Conservation (phyloP, 2,329 filamentous ascomycete species). For the Xylogone sp. region DNA sequence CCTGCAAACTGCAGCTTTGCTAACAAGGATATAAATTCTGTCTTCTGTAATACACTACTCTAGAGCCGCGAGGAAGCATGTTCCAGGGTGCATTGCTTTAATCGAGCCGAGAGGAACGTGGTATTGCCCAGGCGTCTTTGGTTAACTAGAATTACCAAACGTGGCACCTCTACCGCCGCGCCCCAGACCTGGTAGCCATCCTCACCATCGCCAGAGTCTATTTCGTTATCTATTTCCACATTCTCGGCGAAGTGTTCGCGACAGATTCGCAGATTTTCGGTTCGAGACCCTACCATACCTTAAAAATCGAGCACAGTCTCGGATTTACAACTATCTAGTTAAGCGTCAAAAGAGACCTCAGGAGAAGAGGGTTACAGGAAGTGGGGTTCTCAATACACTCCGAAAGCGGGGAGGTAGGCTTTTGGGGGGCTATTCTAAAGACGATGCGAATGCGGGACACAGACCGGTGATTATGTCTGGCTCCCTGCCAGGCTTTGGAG, state of each 20-base stretch:
- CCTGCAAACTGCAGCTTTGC: no score
- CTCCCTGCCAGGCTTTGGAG: conserved; percentile 28
- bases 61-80: no score
- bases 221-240: conserved; percentile 68
- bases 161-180: conserved; percentile 23
- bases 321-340: conserved; percentile 72
- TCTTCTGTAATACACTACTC: no score
- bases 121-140: neutral
- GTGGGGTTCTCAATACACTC: conserved; percentile 22
- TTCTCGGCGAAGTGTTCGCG: conserved; percentile 57
- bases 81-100: neutral
- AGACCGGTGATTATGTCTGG: conserved; percentile 25
- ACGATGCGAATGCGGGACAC: conserved; percentile 30
- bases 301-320: conserved; percentile 68
- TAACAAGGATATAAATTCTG: no score
- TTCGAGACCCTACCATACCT: conserved; percentile 70
- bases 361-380: conserved; percentile 36
- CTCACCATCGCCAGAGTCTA: conserved; percentile 44
- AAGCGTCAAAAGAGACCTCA: conserved; percentile 55
- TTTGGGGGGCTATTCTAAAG: conserved; percentile 25
- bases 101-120: neutral
- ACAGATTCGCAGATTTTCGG: conserved; percentile 67
- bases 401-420: conserved; percentile 25
- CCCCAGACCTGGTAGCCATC: conserved; percentile 18
- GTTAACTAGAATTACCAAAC: conserved; percentile 14